Percentiles rank a stretch among this genome's conserved stretches.
Conservation (phyloP, 2,329 filamentous ascomycete species). For the Colletotrichum sp. region DNA sequence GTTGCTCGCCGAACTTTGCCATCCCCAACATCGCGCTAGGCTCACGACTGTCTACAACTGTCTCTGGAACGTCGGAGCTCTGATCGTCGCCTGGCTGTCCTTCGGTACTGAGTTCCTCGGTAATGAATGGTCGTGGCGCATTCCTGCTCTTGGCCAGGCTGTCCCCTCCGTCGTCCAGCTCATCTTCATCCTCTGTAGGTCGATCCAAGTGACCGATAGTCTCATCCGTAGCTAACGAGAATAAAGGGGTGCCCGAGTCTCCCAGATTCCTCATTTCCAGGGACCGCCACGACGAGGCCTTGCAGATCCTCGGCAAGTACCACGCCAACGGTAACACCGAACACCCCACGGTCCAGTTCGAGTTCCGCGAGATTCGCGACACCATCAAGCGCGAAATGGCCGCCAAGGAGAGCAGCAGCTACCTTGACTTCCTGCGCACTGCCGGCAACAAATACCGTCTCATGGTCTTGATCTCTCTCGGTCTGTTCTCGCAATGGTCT, state of each 20-base stretch:
- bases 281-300: conserved; percentile 39
- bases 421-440: conserved; percentile 58
- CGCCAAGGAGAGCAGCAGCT: conserved; percentile 50
- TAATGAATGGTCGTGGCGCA: conserved; percentile 58
- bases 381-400: conserved; percentile 58
- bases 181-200: conserved; percentile 49
- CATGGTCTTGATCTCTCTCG: conserved; percentile 56
- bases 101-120: conserved; percentile 51
- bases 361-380: conserved; percentile 65
- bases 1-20: conserved; percentile 57
- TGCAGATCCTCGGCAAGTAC: conserved; percentile 37
- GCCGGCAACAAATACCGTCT: conserved; percentile 63
- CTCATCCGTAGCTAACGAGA: neutral
- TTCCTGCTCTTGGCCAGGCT: conserved; percentile 53
- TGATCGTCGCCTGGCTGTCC: conserved; percentile 52
- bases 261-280: conserved; percentile 45
- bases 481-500: conserved; percentile 64
- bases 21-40: conserved; percentile 53
- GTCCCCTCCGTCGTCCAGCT: conserved; percentile 53
- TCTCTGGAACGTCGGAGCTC: conserved; percentile 56
- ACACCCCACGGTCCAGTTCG: conserved; percentile 60
- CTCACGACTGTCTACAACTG: conserved; percentile 59
- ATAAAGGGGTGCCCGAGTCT: conserved; percentile 43
- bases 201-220: neutral
- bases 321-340: conserved; percentile 34